A percentile compares a stretch with the other conserved stretches of the same genome.
phyloP scores from a whole-genome alignment of 2,329 filamentous ascomycete genomes.

The Epichloe coenophiala region DNA sequence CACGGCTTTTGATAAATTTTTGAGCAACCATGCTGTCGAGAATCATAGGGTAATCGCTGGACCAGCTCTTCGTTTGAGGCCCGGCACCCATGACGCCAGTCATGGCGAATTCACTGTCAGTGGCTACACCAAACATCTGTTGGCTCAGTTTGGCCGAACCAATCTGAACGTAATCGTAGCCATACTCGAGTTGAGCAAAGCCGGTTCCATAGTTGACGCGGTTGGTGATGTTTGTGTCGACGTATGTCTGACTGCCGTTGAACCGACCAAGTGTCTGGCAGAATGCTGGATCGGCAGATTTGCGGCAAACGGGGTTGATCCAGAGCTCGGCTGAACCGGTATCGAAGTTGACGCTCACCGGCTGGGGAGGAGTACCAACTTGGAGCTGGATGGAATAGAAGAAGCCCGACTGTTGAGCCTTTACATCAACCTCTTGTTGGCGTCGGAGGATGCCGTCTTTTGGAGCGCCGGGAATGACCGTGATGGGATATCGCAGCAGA shows the following conservation, averaged over 20 bases:
- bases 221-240: conserved; percentile 13
- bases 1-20: conserved; percentile 23
- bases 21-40: conserved; percentile 22
- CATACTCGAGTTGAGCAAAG: conserved; percentile 19
- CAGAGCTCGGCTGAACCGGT: conserved; percentile 28
- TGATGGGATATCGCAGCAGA: conserved; percentile 18
- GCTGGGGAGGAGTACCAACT: conserved; percentile 24
- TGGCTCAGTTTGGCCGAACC: conserved; percentile 19
- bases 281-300: conserved; percentile 14
- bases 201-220: conserved; percentile 20
- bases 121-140: conserved; percentile 24
- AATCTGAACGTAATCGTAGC: conserved; percentile 19
- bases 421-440: conserved; percentile 14
- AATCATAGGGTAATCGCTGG: conserved; percentile 19
- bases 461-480: conserved; percentile 13
- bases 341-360: conserved; percentile 26
- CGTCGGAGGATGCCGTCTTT: conserved; percentile 16
- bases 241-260: conserved; percentile 16
- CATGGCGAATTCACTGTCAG: conserved; percentile 15
- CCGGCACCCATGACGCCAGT: conserved; percentile 23
- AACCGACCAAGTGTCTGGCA: conserved; percentile 19
- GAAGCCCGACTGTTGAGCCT: conserved; percentile 17
- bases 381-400: conserved; percentile 25
- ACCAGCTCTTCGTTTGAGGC: conserved; percentile 21
- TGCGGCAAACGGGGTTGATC: conserved; percentile 27